A percentile compares a stretch with the other conserved stretches of the same genome.
These are phyloP conservation scores for Aegilops longissima DNA, from an alignment of 176 grass and related monocot species.

Conservation along the genomic window DNA sequence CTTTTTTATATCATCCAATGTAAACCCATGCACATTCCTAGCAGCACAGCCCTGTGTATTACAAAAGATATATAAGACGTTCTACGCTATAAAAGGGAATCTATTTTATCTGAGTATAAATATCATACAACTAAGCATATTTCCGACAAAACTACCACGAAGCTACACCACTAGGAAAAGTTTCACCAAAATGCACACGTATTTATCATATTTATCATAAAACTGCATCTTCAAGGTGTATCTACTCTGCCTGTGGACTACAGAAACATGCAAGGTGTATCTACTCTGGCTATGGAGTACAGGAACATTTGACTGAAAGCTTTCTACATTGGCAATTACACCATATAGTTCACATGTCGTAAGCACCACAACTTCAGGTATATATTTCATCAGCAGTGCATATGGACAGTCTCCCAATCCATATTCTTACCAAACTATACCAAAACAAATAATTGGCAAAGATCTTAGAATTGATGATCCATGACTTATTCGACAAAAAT, in stretches of 20 bases:
- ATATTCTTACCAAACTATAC: neutral
- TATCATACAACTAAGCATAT: neutral
- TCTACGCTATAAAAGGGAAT: slow-evolving; percentile 7
- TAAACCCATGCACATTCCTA: slow-evolving; percentile 92
- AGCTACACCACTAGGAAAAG: slow-evolving; percentile 6
- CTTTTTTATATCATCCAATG: slow-evolving; percentile 74
- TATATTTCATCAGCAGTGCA: neutral
- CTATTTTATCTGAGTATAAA: neutral
- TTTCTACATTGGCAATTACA: neutral
- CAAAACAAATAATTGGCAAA: neutral
- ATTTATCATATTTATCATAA: neutral
- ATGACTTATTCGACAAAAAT: slow-evolving; percentile 28
- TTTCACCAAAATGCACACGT: neutral
- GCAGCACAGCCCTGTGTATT: slow-evolving; percentile 81
- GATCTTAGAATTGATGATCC: neutral
- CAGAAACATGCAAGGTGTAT: neutral
- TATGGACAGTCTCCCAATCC: neutral
- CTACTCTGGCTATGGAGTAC: neutral
- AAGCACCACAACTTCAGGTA: neutral
- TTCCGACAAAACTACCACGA: neutral
- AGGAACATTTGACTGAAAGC: slow-evolving; percentile 15
- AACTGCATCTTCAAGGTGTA: slow-evolving; percentile 5
- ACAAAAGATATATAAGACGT: slow-evolving; percentile 32
- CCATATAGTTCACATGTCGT: slow-evolving; percentile 1
- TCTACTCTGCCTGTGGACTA: neutral